phyloP scores from a whole-genome alignment of 257 asterid species.

The Solanum appendiculatum region DNA sequence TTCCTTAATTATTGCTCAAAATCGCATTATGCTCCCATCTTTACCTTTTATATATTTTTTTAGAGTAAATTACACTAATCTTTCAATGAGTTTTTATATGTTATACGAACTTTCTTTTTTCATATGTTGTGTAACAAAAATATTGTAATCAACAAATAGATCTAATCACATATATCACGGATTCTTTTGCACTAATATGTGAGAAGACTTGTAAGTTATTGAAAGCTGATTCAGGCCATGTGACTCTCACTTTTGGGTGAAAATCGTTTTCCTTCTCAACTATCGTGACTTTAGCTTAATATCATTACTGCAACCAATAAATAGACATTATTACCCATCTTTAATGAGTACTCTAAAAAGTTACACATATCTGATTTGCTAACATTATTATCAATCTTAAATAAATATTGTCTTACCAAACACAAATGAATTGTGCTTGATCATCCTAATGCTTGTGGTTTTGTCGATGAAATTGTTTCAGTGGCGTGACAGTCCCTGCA shows the following conservation, averaged over 20 bases:
- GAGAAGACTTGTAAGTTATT: background rate
- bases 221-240: too few relatives aligned
- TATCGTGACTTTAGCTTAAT: background rate
- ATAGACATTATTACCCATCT: background rate
- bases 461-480: constrained; percentile 17
- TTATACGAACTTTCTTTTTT: too few relatives aligned
- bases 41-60: background rate
- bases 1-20: background rate
- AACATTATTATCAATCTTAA: background rate
- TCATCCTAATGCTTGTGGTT: constrained; percentile 12
- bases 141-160: too few relatives aligned
- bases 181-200: background rate
- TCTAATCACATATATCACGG: background rate
- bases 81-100: too few relatives aligned
- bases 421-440: background rate
- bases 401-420: too few relatives aligned
- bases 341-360: background rate
- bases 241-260: background rate
- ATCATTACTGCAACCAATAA: background rate
- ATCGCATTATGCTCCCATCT: background rate
- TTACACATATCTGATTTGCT: background rate
- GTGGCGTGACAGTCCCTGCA: constrained; percentile 32
- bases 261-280: background rate
- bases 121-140: too few relatives aligned
- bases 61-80: background rate